Evolutionary conservation across 805 yeast species (phyloP).

Genomic region (Priceomyces melissophilus): DNA sequence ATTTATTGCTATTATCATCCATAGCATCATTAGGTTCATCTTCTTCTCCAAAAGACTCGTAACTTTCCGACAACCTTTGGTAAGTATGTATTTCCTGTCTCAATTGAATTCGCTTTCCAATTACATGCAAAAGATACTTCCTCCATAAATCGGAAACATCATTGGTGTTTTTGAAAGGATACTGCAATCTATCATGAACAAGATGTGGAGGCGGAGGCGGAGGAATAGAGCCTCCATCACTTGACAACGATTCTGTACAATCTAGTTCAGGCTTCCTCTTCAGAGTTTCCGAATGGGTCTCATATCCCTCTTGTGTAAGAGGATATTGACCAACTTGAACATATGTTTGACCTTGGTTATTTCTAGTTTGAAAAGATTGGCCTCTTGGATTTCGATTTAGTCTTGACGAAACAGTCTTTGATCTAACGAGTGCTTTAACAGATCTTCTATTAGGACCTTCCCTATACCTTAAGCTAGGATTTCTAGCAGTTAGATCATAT

Average conservation of each 20-base stretch:
- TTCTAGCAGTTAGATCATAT: slow-evolving; percentile 6
- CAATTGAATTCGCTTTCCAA: slow-evolving; percentile 35
- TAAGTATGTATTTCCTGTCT: slow-evolving; percentile 38
- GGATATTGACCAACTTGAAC: no score
- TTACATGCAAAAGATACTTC: slow-evolving; percentile 30
- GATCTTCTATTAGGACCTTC: slow-evolving; percentile 12
- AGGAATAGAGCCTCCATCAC: slow-evolving; percentile 9
- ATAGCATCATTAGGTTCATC: not conserved
- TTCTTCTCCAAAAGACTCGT: slow-evolving; percentile 1
- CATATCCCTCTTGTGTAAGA: no score
- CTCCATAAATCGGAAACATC: slow-evolving; percentile 26
- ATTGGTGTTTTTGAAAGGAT: not conserved
- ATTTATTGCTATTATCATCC: not conserved
- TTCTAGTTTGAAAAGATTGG: no score
- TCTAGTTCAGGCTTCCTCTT: no score
- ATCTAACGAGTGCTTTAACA: slow-evolving; percentile 5
- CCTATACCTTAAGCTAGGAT: slow-evolving; percentile 15
- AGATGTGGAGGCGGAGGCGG: slow-evolving; percentile 30
- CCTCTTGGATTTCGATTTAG: no score
- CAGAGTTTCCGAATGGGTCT: no score
- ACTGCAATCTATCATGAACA: slow-evolving; percentile 1
- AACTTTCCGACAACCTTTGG: slow-evolving; percentile 19
- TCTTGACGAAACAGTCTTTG: not conserved
- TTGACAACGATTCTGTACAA: no score
- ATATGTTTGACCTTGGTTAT: no score